Percentiles rank a stretch among this genome's conserved stretches.
phyloP scores from a whole-genome alignment of 2,329 filamentous ascomycete species.

The Macrophomina phaseolina region DNA sequence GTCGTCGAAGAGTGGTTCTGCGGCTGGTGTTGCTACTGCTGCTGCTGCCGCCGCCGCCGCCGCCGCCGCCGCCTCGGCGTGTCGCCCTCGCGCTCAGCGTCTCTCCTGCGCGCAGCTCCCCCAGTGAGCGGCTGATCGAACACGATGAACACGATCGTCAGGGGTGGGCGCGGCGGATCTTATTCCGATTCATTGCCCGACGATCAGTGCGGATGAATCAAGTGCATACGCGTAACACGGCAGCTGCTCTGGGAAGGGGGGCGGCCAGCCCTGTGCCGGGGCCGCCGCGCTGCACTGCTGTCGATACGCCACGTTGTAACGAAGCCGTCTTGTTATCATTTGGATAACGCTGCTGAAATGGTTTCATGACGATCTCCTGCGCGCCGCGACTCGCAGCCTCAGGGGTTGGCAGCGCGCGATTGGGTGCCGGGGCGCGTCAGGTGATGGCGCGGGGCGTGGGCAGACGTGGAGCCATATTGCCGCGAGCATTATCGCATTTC shows the following conservation, averaged over 20 bases:
- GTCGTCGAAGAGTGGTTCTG: neutral
- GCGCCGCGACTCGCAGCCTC: slow-evolving; percentile 13
- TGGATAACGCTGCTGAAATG: slow-evolving; percentile 10
- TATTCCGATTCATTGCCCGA: slow-evolving; percentile 21
- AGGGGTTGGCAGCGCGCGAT: neutral
- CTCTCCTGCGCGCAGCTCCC: neutral
- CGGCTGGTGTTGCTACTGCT: neutral
- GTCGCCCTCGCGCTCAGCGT: neutral
- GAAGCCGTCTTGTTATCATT: neutral
- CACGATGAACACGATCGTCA: slow-evolving; percentile 25
- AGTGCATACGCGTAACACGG: slow-evolving; percentile 14
- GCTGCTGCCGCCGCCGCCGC: too few species aligned
- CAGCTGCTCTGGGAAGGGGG: neutral
- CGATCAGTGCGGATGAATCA: slow-evolving; percentile 13
- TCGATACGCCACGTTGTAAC: slow-evolving; percentile 21
- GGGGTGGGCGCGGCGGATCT: slow-evolving; percentile 15
- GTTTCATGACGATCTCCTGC: slow-evolving; percentile 13
- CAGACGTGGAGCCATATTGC: slow-evolving; percentile 16
- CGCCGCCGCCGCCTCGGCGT: neutral
- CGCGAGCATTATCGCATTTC: neutral
- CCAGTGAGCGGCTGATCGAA: slow-evolving; percentile 23
- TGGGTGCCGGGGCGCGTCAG: neutral
- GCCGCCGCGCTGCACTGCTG: neutral
- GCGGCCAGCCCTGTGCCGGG: neutral
- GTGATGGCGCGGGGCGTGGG: slow-evolving; percentile 17